Conservation (phyloP, 2,329 filamentous ascomycete species). For the Cordyceps militaris region DNA sequence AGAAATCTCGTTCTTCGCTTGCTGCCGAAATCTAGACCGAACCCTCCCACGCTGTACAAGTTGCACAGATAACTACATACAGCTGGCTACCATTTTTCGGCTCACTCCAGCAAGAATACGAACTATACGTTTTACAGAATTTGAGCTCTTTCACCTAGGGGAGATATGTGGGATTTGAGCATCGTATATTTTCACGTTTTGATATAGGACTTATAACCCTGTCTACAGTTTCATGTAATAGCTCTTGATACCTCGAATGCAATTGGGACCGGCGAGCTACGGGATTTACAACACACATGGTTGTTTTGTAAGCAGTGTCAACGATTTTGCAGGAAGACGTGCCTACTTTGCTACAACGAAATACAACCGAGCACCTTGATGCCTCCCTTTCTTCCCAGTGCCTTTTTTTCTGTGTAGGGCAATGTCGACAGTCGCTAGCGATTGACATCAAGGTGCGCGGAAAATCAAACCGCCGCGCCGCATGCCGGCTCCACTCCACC, state of each 20-base stretch:
- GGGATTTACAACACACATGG: not conserved
- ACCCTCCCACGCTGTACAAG: not conserved
- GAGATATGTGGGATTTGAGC: not conserved
- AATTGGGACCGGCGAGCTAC: not conserved
- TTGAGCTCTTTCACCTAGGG: not conserved
- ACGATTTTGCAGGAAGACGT: not conserved
- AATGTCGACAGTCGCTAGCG: not conserved
- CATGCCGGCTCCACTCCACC: not conserved
- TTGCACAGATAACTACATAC: not conserved
- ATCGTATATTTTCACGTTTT: not conserved
- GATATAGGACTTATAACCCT: not conserved
- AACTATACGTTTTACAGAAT: not conserved
- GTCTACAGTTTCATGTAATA: not conserved
- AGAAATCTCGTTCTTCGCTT: conserved; percentile 38
- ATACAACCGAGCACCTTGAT: not conserved
- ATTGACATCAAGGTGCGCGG: not conserved
- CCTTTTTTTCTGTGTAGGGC: not conserved
- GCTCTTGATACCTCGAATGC: conserved; percentile 5
- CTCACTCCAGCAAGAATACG: not conserved
- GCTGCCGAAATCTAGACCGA: conserved; percentile 20
- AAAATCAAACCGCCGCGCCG: conserved; percentile 10
- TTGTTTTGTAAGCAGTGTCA: not conserved
- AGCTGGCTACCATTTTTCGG: not conserved
- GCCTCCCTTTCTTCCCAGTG: not conserved
- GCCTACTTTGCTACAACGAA: not conserved